Base-by-base conservation (phyloP, 768 basidiomycete species). In the Trametopsis cervina region DNA sequence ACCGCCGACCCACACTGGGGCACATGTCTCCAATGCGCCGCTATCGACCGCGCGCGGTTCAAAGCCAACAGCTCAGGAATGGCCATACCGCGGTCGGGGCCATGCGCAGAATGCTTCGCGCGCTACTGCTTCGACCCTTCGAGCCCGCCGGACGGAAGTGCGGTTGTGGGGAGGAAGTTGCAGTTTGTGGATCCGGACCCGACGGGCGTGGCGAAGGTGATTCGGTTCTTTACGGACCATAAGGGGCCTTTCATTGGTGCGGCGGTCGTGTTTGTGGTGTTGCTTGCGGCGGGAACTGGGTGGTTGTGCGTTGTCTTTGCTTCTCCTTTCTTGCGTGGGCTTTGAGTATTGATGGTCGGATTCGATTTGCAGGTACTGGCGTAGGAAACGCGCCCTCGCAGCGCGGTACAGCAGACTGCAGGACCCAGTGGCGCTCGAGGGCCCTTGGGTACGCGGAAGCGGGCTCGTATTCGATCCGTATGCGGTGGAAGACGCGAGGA, bases 21-120 rank as follows among this genome's bases (percentile, higher is more conserved):
- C 4, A 69, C 67, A 23, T 89, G 86, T 56, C 68, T 90, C 11
- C 77, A 77, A 59, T 81, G 88, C 61, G 86, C 74, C 52, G 74
- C 69, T 57, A 76, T 64, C 75, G 81, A 63, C 41, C 61, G 59
- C 18, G 55, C 55, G 40, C 56, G 61, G 27, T 54, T 49, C 42
- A 46, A 52, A 11, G 1, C 21, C 15, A 48, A 50, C 11, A n/a
- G n/a, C n/a, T n/a, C n/a, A n/a, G n/a, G n/a, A n/a, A 54, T 58
- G 11, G 20, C 41, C n/a, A 15, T 51, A n/a, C 36, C 53, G 20
- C 61, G 57, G 21, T 62, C 63, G 12, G 40, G 51, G 18, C 40
- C 59, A 38, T 64, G 63, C 55, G 15, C 47, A 3, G 22, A 41
- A n/a, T 64, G 63, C 45, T 63, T 64, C 59, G 26, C 40, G 22